phyloP scores from a whole-genome alignment of 2,329 filamentous ascomycete genomes.

The Didymella pomorum region DNA sequence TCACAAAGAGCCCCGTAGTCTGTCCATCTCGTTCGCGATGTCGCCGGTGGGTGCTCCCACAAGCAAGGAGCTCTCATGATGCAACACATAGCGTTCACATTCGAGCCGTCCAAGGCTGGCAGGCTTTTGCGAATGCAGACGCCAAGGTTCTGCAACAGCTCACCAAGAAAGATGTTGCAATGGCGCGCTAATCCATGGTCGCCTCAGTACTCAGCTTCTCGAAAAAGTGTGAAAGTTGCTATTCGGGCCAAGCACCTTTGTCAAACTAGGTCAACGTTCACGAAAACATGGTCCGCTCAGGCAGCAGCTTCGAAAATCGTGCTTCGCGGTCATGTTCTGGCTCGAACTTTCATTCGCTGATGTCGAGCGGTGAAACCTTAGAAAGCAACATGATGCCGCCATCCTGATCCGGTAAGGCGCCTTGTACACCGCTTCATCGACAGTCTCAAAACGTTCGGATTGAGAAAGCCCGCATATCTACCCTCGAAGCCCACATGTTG shows the following conservation, averaged over 20 bases:
- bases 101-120: not conserved
- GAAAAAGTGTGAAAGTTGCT: no score
- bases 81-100: not conserved
- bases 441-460: not conserved
- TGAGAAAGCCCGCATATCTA: not conserved
- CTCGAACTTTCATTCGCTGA: not conserved
- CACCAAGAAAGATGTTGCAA: not conserved
- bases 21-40: not conserved
- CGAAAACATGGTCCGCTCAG: no score
- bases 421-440: not conserved
- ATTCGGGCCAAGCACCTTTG: no score
- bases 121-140: not conserved
- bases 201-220: no score
- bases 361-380: not conserved
- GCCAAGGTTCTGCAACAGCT: not conserved
- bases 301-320: no score
- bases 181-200: no score
- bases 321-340: no score
- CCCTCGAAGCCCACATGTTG: not conserved
- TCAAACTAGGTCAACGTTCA: no score
- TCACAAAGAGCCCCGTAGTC: not conserved
- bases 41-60: not conserved
- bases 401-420: not conserved
- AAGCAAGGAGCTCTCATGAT: not conserved
- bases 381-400: not conserved